Evolutionary conservation across 805 yeast species (phyloP).

Genomic region (Candida ovalis): DNA sequence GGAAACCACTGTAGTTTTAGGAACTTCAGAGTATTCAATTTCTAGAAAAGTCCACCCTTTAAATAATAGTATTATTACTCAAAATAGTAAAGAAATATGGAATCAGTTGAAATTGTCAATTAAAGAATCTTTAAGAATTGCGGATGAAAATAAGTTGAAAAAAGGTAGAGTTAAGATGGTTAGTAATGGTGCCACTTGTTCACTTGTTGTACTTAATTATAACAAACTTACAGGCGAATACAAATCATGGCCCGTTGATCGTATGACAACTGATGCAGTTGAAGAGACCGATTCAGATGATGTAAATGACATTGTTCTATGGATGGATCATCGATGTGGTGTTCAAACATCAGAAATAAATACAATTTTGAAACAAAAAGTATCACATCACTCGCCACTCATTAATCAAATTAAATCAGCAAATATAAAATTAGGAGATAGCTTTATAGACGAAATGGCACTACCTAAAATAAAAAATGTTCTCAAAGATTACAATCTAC

Average conservation of each 20-base stretch:
- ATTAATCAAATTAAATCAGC: background rate
- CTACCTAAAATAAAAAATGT: slow-evolving; percentile 45
- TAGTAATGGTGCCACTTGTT: slow-evolving; percentile 55
- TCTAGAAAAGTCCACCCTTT: background rate
- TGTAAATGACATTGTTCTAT: slow-evolving; percentile 41
- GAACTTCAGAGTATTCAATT: slow-evolving; percentile 8
- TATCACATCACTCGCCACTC: too few relatives aligned
- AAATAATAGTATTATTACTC: slow-evolving; percentile 10
- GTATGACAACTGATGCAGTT: background rate
- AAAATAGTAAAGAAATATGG: slow-evolving; percentile 14
- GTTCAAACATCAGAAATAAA: slow-evolving; percentile 33
- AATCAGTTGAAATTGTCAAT: slow-evolving; percentile 5
- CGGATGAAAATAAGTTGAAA: background rate
- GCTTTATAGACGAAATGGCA: slow-evolving; percentile 53
- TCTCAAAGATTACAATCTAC: slow-evolving; percentile 19
- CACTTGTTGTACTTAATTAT: slow-evolving; percentile 44
- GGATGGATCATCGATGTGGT: slow-evolving; percentile 55
- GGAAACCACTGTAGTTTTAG: slow-evolving; percentile 1
- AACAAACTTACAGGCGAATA: slow-evolving; percentile 8
- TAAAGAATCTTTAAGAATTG: slow-evolving; percentile 1
- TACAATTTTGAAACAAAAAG: slow-evolving; percentile 18
- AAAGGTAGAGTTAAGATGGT: slow-evolving; percentile 23
- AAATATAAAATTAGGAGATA: slow-evolving; percentile 3
- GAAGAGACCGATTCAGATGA: slow-evolving; percentile 12
- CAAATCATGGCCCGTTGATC: background rate